Conservation (phyloP, 805 yeast species). For the Candida saitoana region DNA sequence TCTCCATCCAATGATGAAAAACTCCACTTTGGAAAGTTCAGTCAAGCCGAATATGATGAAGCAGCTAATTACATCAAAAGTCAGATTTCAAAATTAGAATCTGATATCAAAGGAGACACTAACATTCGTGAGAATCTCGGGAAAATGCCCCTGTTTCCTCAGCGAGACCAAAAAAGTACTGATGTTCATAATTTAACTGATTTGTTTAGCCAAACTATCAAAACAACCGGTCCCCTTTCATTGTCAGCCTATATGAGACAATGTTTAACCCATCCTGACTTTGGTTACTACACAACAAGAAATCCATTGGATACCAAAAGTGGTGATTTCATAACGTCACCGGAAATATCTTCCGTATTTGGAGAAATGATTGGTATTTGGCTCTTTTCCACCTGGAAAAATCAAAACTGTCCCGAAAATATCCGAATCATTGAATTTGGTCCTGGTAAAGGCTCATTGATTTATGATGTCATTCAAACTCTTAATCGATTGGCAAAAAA, state of each 20-base stretch:
- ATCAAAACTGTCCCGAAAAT: constrained; percentile 48
- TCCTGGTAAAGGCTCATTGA: constrained; percentile 79
- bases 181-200: constrained; percentile 25
- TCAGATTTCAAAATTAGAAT: constrained; percentile 30
- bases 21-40: constrained; percentile 31
- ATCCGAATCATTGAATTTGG: constrained; percentile 72
- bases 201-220: constrained; percentile 46
- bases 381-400: constrained; percentile 54
- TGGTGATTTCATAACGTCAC: constrained; percentile 83
- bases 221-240: constrained; percentile 74
- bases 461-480: constrained; percentile 56
- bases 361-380: constrained; percentile 83
- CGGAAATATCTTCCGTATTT: constrained; percentile 82
- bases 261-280: constrained; percentile 71
- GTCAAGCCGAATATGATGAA: constrained; percentile 35
- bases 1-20: constrained; percentile 19
- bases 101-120: constrained; percentile 33
- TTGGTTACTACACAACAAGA: constrained; percentile 74
- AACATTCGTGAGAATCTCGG: constrained; percentile 35
- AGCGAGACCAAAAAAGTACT: constrained; percentile 9
- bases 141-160: constrained; percentile 35
- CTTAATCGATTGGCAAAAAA: constrained; percentile 38
- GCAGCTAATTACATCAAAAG: constrained; percentile 31
- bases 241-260: constrained; percentile 74
- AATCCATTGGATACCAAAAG: constrained; percentile 59